Percentiles rank a stretch among this genome's conserved stretches.
These are phyloP conservation scores for Phytopythium aichiense DNA, from an alignment of 352 stramenopile species.

Conservation along the genomic window DNA sequence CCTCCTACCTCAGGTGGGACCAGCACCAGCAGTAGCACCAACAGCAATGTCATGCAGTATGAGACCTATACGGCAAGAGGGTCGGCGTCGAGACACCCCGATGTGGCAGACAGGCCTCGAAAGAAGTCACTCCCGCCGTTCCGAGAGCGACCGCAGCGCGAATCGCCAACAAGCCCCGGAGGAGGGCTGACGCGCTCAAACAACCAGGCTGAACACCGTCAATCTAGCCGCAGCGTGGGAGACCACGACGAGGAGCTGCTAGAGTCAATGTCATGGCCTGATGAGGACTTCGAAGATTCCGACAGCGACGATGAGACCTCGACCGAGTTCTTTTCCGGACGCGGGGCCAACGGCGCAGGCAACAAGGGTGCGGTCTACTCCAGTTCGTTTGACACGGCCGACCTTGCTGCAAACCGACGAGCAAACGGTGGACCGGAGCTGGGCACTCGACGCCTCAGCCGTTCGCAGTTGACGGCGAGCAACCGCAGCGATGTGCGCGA, in stretches of 20 bases:
- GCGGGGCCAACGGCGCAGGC: not conserved
- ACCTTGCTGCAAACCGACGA: slow-evolving; percentile 12
- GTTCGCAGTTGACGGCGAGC: slow-evolving; percentile 5
- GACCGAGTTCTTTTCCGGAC: slow-evolving; percentile 4
- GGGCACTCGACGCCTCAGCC: slow-evolving; percentile 1
- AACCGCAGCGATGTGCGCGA: slow-evolving; percentile 1
- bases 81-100: not conserved
- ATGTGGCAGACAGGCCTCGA: not conserved
- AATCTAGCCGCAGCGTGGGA: slow-evolving; percentile 15
- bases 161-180: not conserved
- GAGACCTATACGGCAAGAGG: not conserved
- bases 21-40: slow-evolving; percentile 11
- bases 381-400: slow-evolving; percentile 1
- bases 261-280: slow-evolving; percentile 22
- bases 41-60: slow-evolving; percentile 8
- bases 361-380: slow-evolving; percentile 2
- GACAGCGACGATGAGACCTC: slow-evolving; percentile 10
- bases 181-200: not conserved
- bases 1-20: slow-evolving; percentile 2
- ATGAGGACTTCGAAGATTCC: slow-evolving; percentile 18
- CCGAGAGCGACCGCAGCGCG: slow-evolving; percentile 1
- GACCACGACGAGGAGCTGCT: slow-evolving; percentile 15
- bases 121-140: slow-evolving; percentile 7
- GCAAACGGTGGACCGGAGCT: not conserved
- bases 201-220: slow-evolving; percentile 9